These are phyloP conservation scores for Monilinia polystroma DNA, from an alignment of 2,329 filamentous ascomycete genomes.

Conservation along the genomic window DNA sequence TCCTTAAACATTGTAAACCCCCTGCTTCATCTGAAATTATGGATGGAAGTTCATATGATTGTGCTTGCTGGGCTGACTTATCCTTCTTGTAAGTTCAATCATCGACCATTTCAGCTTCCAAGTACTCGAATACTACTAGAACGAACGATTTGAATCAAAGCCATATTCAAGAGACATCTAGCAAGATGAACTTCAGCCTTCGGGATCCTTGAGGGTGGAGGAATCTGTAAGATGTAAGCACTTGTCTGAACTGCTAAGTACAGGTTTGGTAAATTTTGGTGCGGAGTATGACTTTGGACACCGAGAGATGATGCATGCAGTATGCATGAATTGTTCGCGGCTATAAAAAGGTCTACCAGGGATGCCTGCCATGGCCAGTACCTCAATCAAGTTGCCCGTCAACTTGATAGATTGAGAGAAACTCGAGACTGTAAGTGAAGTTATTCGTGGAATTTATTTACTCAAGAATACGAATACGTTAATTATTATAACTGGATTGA, in stretches of 20 bases:
- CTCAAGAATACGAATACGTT: too few relatives aligned
- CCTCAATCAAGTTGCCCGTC: conserved; percentile 6
- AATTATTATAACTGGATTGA: too few relatives aligned
- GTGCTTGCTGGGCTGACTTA: background rate
- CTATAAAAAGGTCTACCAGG: conserved; percentile 7
- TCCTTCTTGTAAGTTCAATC: background rate
- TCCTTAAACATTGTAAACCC: background rate
- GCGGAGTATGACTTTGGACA: conserved; percentile 9
- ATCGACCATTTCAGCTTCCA: background rate
- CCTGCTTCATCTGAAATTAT: background rate
- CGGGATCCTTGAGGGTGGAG: background rate
- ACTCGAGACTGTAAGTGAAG: background rate
- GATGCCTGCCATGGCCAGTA: background rate
- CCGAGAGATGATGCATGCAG: conserved; percentile 4
- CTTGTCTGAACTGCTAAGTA: conserved; percentile 10
- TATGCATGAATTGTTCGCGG: conserved; percentile 12
- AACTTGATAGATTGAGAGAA: background rate
- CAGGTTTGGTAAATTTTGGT: conserved; percentile 1
- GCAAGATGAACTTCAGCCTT: background rate
- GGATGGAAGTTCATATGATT: too few relatives aligned
- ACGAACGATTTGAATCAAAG: background rate
- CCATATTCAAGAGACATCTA: background rate
- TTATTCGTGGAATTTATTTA: background rate
- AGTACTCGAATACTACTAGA: background rate
- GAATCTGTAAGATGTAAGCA: conserved; percentile 16